phyloP scores from a whole-genome alignment of 345 rosid species.

The Corchorus olitorius region DNA sequence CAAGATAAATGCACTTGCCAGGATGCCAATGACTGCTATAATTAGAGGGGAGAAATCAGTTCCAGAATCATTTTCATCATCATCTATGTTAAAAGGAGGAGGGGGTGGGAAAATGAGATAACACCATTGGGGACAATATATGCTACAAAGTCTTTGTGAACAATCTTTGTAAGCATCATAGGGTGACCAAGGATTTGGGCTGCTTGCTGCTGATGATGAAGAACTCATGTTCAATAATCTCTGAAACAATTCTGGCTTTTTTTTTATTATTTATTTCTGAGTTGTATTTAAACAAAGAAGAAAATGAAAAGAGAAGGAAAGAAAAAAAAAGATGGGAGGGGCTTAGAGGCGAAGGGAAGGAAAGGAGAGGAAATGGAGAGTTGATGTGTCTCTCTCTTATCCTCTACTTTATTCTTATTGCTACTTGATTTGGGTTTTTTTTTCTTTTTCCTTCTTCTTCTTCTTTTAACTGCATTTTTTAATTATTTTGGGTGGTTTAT shows the following conservation, averaged over 20 bases:
- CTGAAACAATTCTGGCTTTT: not conserved
- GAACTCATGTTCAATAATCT: conserved; percentile 42
- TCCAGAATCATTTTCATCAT: conserved; percentile 34
- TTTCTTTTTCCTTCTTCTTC: no score
- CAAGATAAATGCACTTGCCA: conserved; percentile 69
- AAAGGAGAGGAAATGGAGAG: conserved; percentile 34
- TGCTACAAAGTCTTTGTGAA: conserved; percentile 74
- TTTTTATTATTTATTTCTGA: no score
- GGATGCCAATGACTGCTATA: conserved; percentile 69
- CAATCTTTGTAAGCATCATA: conserved; percentile 65
- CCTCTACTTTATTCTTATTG: conserved; percentile 25
- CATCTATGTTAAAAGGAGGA: conserved; percentile 45
- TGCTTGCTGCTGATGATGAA: conserved; percentile 27
- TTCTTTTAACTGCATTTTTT: no score
- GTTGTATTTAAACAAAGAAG: not conserved
- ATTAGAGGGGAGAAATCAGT: conserved; percentile 68
- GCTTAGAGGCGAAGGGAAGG: conserved; percentile 41
- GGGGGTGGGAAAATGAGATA: conserved; percentile 79
- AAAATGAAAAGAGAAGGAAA: not conserved
- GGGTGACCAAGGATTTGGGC: conserved; percentile 52
- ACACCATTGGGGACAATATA: conserved; percentile 90
- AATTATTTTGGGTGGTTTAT: no score
- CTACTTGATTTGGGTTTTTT: not conserved
- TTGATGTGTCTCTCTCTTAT: conserved; percentile 31
- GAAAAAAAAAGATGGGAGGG: not conserved